Base-by-base conservation (phyloP, 805 yeast species). In the Yamadazyma ubonensis region DNA sequence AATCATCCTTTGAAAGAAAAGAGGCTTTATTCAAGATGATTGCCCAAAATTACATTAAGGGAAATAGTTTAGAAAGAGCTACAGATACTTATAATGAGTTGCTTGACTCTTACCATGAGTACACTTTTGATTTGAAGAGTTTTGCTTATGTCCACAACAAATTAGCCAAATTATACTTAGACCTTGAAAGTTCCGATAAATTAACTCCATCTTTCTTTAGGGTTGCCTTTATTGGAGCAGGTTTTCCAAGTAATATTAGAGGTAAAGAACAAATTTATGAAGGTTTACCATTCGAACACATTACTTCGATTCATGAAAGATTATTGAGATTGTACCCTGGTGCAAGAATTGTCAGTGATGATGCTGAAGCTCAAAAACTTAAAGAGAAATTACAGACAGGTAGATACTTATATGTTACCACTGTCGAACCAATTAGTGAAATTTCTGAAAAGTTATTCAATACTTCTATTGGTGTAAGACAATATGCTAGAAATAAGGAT, bases 271-370 rank as follows among this genome's bases (percentile, higher is more conserved):
- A 83, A 57, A 83, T 88, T 38, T 86, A 82, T 55, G 95, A 88
- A 62, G 96, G 96, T 5, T 70, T 79, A 38, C 88, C 95, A 21
- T 88, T 85, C 64, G 96, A 88, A 57, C 93, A 86, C 59, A 81
- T 88, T 43, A 79, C 89, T 2, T 81, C 91, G 3, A 84, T 88
- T 57, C 88, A 84, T 52, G 86, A 82, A 52, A 71, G 95, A 49
- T 65, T 89, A 44, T 72, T 82, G 50, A 76, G 80, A 53, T 61
- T 85, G 33, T 85, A 86, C 58, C 95, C 93, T 20, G 95, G 95
- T 36, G 86, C 95, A 1, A 75, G 82, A 41, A 77, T 87, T 38
- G 67, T 87, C 25, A 66, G 79, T 19, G 75, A 68, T 45, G 83
- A 79, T 50, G 70, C 70, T 6, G 82, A 80, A 44, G 84, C 86